Evolutionary conservation across 2,329 filamentous ascomycete genomes (phyloP), one percentile per base, ranked within the genome.

Genomic region (Dendrostoma leiphaemia): DNA sequence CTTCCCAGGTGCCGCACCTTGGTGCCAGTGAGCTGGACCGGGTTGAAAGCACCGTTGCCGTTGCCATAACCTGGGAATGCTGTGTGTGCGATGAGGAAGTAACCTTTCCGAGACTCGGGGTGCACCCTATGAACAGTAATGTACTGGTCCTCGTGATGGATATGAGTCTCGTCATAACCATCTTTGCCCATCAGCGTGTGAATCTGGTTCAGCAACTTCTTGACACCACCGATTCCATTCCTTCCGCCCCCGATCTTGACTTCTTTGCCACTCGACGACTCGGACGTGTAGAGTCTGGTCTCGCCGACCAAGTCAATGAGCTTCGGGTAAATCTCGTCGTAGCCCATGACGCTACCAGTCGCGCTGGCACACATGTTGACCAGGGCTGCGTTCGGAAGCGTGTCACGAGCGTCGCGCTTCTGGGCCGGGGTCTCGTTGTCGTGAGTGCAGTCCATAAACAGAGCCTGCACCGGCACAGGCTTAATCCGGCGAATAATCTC

Each of bases 381-480:
- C 4, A 99, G 79, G 5, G 94, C 94, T 47, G 93, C 92, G 65
- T 95, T 97, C 7, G 95, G 90, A 9, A 99, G 79, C 0, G 94
- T 97, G 67, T 99, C 95, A 56, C 91, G 84, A 48, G 92, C 92
- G 68, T 97, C 92, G 37, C 95, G 83, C 71, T 97, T 97, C 71
- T 99, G 93, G 1, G 93, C 90, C 0, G 94, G 94, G 2, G 91
- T 89, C 73, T 99, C 93, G 64, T 99, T 99, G 73, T 99, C 94
- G 69, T 99, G 94, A 0, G 95, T 99, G 71, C 95, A 99, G 69
- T 99, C 95, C 91, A 97, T 97, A 72, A 99, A 97, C 1, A 99
- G 76, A 1, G 93, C 94, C 61, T 96, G 92, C 0, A 97, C 88
- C 4, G 92, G 90, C 3, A 85, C 89, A n/a, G 89, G 86, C 61